phyloP scores from a whole-genome alignment of 805 yeast species.

The Barnettozyma salicaria region DNA sequence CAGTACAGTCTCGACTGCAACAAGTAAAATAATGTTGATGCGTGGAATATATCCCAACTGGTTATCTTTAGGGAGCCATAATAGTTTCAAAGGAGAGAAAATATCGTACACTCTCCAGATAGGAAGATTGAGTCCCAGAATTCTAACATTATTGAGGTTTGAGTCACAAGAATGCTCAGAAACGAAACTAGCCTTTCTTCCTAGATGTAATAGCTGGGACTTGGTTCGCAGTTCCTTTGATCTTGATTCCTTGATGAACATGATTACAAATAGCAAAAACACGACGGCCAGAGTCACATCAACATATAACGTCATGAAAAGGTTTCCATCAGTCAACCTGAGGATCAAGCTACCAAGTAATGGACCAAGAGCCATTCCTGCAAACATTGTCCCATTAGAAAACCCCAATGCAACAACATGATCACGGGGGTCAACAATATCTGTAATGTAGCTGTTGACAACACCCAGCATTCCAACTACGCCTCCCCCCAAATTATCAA shows the following conservation, averaged over 20 bases:
- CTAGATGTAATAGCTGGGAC: constrained; percentile 38
- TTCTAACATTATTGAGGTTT: background rate
- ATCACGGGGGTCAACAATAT: constrained; percentile 57
- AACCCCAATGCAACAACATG: constrained; percentile 56
- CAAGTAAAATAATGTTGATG: constrained; percentile 42
- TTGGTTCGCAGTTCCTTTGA: constrained; percentile 45
- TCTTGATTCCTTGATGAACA: constrained; percentile 59
- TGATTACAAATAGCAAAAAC: constrained; percentile 30
- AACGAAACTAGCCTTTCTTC: constrained; percentile 27
- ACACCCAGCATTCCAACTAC: constrained; percentile 48
- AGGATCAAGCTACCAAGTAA: constrained; percentile 42
- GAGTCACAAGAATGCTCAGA: constrained; percentile 25
- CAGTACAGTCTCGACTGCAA: constrained; percentile 40
- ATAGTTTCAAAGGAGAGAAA: constrained; percentile 43
- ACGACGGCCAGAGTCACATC: constrained; percentile 28
- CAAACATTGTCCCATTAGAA: constrained; percentile 50
- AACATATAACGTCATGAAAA: constrained; percentile 28
- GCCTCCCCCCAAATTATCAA: constrained; percentile 61
- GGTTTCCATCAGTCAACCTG: constrained; percentile 24
- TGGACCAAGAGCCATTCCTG: constrained; percentile 64
- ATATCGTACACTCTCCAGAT: constrained; percentile 18
- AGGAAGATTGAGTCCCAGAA: constrained; percentile 2
- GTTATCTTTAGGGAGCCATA: constrained; percentile 45
- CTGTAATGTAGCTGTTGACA: constrained; percentile 65
- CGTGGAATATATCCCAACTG: constrained; percentile 33